A percentile compares a stretch with the other conserved stretches of the same genome.
Conservation (phyloP, 768 basidiomycete genomes). For the Mycena albidolilacea region DNA sequence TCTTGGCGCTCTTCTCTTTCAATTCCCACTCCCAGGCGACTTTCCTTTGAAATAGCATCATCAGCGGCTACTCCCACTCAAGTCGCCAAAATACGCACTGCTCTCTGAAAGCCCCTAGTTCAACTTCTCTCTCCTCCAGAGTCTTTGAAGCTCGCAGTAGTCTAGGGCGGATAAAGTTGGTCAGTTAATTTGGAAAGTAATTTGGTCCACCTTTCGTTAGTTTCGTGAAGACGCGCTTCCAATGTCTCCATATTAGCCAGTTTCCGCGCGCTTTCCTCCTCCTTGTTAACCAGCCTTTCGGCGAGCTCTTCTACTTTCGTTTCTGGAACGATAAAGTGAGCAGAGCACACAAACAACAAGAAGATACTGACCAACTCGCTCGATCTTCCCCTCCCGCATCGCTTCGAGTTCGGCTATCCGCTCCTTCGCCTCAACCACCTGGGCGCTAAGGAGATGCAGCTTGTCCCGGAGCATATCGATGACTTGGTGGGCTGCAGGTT, state of each 20-base stretch:
- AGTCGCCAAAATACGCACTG: background rate
- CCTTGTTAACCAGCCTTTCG: slow-evolving; percentile 37
- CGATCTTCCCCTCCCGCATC: slow-evolving; percentile 35
- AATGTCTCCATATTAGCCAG: slow-evolving; percentile 33
- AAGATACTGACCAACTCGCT: slow-evolving; percentile 37
- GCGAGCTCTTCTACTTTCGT: slow-evolving; percentile 37
- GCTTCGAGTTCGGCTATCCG: slow-evolving; percentile 57
- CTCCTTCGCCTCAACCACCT: slow-evolving; percentile 58
- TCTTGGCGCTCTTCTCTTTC: slow-evolving; percentile 29
- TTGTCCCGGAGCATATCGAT: slow-evolving; percentile 64
- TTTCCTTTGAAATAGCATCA: slow-evolving; percentile 23
- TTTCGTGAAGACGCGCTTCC: slow-evolving; percentile 38
- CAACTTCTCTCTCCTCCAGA: slow-evolving; percentile 25
- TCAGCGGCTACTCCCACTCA: background rate
- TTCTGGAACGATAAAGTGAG: slow-evolving; percentile 23
- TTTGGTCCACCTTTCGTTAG: slow-evolving; percentile 31
- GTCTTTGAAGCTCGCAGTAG: slow-evolving; percentile 14
- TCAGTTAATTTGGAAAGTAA: background rate
- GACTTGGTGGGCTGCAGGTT: slow-evolving; percentile 60
- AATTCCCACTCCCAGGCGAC: slow-evolving; percentile 30
- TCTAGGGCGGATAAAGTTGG: slow-evolving; percentile 7
- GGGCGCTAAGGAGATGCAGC: slow-evolving; percentile 56
- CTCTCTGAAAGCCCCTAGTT: slow-evolving; percentile 25
- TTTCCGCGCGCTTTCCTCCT: slow-evolving; percentile 36
- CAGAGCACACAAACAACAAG: background rate